Percentiles rank a stretch among this genome's conserved stretches.
These are phyloP conservation scores for Rostrohypoxylon terebratum DNA, from an alignment of 495 filamentous ascomycete species.

Conservation along the genomic window DNA sequence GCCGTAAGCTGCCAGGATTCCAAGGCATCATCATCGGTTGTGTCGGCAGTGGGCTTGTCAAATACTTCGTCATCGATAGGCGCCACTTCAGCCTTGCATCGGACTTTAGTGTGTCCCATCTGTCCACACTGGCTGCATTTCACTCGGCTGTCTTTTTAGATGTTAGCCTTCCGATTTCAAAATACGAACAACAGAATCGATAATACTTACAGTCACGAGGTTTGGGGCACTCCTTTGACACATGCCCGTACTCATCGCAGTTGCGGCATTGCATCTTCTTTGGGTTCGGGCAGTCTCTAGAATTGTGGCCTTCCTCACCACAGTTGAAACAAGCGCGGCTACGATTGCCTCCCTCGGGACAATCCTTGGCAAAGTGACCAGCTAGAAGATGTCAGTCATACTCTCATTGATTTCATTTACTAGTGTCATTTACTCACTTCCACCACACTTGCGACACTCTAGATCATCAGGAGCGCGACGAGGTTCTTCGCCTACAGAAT, in stretches of 20 bases:
- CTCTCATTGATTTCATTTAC: neutral
- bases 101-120: constrained; percentile 75
- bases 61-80: constrained; percentile 23
- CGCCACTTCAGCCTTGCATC: constrained; percentile 63
- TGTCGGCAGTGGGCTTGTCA: neutral
- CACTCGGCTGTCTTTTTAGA: constrained; percentile 66
- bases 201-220: constrained; percentile 73
- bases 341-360: constrained; percentile 68
- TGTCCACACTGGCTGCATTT: constrained; percentile 81
- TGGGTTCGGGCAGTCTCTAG: constrained; percentile 59
- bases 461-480: constrained; percentile 73
- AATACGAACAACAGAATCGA: neutral
- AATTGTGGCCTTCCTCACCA: constrained; percentile 57
- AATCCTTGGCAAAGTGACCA: constrained; percentile 88
- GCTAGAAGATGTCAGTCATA: constrained; percentile 57
- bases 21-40: neutral
- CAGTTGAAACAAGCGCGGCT: constrained; percentile 72
- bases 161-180: constrained; percentile 44
- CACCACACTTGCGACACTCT: constrained; percentile 82
- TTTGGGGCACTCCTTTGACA: constrained; percentile 77
- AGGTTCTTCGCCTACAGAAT: constrained; percentile 66
- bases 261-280: constrained; percentile 73
- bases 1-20: neutral
- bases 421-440: constrained; percentile 62
- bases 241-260: constrained; percentile 80